Percentiles rank a stretch among this genome's conserved stretches.
These are phyloP conservation scores for Pelomyxa schiedti DNA, from an alignment of 78 protist species.

Conservation along the genomic window DNA sequence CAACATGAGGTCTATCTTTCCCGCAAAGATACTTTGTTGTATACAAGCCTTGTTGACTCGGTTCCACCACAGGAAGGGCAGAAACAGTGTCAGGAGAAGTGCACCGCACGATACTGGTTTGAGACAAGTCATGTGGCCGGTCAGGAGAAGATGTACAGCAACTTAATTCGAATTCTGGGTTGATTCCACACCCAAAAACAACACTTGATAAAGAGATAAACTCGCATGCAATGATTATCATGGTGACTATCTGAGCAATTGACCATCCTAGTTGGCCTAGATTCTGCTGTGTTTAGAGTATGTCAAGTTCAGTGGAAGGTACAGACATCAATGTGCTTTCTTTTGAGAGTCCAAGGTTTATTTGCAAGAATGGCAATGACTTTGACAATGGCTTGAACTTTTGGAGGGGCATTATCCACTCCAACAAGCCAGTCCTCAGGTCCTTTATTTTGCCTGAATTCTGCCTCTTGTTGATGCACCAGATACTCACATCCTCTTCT, in stretches of 20 bases:
- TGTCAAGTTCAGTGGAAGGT: too few relatives aligned
- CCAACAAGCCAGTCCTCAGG: slow-evolving; percentile 60
- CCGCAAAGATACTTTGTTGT: too few relatives aligned
- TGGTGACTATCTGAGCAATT: slow-evolving; percentile 60
- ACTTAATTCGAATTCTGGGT: slow-evolving; percentile 48
- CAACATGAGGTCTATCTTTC: too few relatives aligned
- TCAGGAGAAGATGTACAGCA: too few relatives aligned
- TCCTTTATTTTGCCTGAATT: slow-evolving; percentile 47
- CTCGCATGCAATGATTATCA: slow-evolving; percentile 47
- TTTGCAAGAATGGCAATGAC: slow-evolving; percentile 47
- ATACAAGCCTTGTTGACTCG: too few relatives aligned
- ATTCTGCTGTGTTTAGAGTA: slow-evolving; percentile 3
- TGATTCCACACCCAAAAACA: slow-evolving; percentile 56
- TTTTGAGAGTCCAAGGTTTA: slow-evolving; percentile 63
- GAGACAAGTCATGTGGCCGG: too few relatives aligned
- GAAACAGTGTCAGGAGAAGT: too few relatives aligned
- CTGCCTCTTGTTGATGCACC: slow-evolving; percentile 52
- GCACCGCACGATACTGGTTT: too few relatives aligned
- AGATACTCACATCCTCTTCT: slow-evolving; percentile 33
- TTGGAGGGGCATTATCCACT: slow-evolving; percentile 49
- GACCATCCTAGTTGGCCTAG: slow-evolving; percentile 63
- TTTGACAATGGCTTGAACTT: slow-evolving; percentile 45
- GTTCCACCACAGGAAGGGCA: too few relatives aligned
- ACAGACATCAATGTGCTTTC: slow-evolving; percentile 39
- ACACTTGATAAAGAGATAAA: slow-evolving; percentile 54